Percentiles rank a stretch among this genome's conserved stretches.
These are phyloP conservation scores for Skeletonema menzelii DNA, from an alignment of 108 stramenopile genomes.

Conservation along the genomic window DNA sequence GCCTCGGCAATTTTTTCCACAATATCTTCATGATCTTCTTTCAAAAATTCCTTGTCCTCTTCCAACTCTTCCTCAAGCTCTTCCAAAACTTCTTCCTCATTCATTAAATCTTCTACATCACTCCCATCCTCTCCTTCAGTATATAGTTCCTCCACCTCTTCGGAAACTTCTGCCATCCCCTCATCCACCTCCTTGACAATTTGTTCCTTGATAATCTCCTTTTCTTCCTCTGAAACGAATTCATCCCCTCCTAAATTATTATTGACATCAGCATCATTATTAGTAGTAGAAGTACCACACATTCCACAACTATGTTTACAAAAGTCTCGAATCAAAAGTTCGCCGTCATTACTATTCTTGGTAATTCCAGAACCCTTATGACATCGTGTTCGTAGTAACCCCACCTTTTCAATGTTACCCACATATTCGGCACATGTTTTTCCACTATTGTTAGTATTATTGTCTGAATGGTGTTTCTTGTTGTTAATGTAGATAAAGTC, in stretches of 20 bases:
- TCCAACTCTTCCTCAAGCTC: neutral
- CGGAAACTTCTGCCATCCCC: neutral
- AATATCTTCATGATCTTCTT: neutral
- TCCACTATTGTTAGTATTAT: too few species aligned
- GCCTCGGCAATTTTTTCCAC: neutral
- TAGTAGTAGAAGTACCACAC: too few species aligned
- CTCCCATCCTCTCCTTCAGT: neutral
- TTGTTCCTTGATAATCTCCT: constrained; percentile 3
- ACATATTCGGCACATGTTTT: neutral
- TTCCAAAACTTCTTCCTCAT: constrained; percentile 3
- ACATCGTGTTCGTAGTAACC: neutral
- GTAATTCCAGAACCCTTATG: neutral
- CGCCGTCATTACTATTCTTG: neutral
- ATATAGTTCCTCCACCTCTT: neutral
- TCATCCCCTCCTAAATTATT: neutral
- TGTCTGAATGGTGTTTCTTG: too few species aligned
- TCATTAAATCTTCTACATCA: neutral
- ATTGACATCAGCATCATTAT: too few species aligned
- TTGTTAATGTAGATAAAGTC: neutral
- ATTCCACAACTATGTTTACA: neutral
- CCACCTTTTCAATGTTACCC: neutral
- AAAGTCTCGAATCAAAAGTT: neutral
- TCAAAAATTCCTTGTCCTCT: constrained; percentile 1
- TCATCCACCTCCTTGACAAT: constrained; percentile 3
- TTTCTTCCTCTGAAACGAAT: neutral